phyloP scores from a whole-genome alignment of 306 rosid species.

The Cucurbita ficifolia region DNA sequence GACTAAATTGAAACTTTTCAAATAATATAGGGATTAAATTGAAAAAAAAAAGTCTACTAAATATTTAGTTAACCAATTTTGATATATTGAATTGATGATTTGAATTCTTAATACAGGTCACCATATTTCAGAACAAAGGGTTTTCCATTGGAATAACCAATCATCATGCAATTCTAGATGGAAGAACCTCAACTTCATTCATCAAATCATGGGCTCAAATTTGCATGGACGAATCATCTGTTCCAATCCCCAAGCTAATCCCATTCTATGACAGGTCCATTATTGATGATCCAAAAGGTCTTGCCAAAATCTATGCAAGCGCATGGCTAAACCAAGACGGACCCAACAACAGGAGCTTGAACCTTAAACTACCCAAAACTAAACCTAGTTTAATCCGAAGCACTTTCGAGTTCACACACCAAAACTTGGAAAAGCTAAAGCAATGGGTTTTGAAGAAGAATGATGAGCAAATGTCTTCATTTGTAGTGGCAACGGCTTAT shows the following conservation, averaged over 20 bases:
- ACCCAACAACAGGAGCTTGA: constrained; percentile 33
- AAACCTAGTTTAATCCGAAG: neutral
- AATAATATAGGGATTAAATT: no score
- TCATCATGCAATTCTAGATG: constrained; percentile 21
- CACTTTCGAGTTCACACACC: neutral
- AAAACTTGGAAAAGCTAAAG: neutral
- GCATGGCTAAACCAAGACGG: constrained; percentile 26
- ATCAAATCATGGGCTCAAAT: constrained; percentile 43
- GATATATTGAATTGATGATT: no score
- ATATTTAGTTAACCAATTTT: no score
- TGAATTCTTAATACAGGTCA: neutral
- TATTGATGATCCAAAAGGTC: constrained; percentile 16
- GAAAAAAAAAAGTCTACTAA: no score
- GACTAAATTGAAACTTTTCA: no score
- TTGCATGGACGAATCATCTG: constrained; percentile 1
- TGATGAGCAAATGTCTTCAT: neutral
- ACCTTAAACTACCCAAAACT: neutral
- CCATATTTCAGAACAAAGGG: constrained; percentile 13
- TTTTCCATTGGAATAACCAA: constrained; percentile 15
- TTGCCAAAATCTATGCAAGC: constrained; percentile 7
- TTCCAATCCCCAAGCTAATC: constrained; percentile 2
- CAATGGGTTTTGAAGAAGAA: neutral
- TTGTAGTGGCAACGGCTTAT: neutral
- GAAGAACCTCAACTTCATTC: constrained; percentile 15
- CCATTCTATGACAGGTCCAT: constrained; percentile 28